Conservation (phyloP, 1,284 basidiomycete genomes). For the Albatrellus sp. region DNA sequence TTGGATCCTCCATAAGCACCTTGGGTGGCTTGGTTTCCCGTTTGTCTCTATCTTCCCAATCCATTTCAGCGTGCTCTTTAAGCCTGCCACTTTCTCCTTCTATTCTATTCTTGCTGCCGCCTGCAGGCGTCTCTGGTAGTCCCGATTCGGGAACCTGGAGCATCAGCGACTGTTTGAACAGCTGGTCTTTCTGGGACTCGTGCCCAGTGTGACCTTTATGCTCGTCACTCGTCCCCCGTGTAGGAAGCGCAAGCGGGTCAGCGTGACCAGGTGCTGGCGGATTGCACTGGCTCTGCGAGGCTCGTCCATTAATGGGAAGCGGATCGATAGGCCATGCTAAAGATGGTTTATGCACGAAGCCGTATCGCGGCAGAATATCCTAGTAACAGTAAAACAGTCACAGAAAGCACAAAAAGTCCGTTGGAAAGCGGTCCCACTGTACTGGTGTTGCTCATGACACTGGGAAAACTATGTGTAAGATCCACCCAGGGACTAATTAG, state of each 20-base stretch:
- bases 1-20: conserved; percentile 40
- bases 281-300: conserved; percentile 24
- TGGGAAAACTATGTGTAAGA: conserved; percentile 77
- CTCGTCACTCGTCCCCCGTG: conserved; percentile 9
- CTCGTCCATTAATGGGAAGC: conserved; percentile 22
- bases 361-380: conserved; percentile 55
- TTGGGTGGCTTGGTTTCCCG: conserved; percentile 49
- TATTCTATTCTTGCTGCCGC: too few relatives aligned
- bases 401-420: conserved; percentile 5
- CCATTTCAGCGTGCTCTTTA: not conserved
- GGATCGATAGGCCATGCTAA: conserved; percentile 41
- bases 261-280: conserved; percentile 37
- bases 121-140: not conserved
- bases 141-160: conserved; percentile 9
- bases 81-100: not conserved
- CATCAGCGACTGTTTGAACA: conserved; percentile 28
- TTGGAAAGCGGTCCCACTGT: conserved; percentile 34
- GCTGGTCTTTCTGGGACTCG: conserved; percentile 12
- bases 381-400: conserved; percentile 13
- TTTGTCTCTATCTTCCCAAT: conserved; percentile 16
- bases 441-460: conserved; percentile 59
- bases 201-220: conserved; percentile 5
- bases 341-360: conserved; percentile 49
- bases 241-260: conserved; percentile 30
- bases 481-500: conserved; percentile 78